Evolutionary conservation across 805 yeast genomes (phyloP), one percentile per base, ranked within the genome.

Genomic region (Zygosaccharomyces siamensis): DNA sequence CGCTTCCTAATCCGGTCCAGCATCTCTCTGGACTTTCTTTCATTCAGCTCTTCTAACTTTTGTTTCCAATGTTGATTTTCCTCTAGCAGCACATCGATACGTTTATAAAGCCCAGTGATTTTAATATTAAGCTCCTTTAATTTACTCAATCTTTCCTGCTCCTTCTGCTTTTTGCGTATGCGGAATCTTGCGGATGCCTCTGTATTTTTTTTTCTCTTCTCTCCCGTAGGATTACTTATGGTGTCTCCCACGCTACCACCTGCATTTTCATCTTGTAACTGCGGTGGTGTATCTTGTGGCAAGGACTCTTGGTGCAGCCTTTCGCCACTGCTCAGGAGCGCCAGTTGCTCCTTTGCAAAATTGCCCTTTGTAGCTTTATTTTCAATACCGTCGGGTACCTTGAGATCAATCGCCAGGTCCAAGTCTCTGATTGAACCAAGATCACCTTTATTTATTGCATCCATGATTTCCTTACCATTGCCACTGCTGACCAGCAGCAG

Each of bases 121-220:
- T 58, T 57, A 21, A 33, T 7, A 14, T 61, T 57, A 31, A 64
- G 42, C 24, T 50, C 52, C 16, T 54, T 43, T 26, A 60, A 49
- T 50, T 58, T 56, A 11, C 40, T 45, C 24, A 55, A 36, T 24
- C 58, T 64, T 32, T 58, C 63, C 20, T 50, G 50, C 36, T 59
- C 60, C 39, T 58, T 52, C 37, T 59, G 56, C 51, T 63, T 62
- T 49, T 61, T 57, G 32, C 67, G 59, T 63, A 89, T 79, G 55
- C 99, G 77, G 74, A 92, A 92, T 51, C 98, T 75, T 3, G 97
- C 97, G 18, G 92, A 82, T 1, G 99, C 98, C 1, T 93, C 96
- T 0, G 97, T 89, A 69, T 89, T 90, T 59, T 95, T 78, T 55
- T 85, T 80, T 53, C 96, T 78, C 69, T 88, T 92, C 61, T 86